Evolutionary conservation across 805 yeast genomes (phyloP), one percentile per base, ranked within the genome.

Genomic region (Saccharomycopsis sp.): DNA sequence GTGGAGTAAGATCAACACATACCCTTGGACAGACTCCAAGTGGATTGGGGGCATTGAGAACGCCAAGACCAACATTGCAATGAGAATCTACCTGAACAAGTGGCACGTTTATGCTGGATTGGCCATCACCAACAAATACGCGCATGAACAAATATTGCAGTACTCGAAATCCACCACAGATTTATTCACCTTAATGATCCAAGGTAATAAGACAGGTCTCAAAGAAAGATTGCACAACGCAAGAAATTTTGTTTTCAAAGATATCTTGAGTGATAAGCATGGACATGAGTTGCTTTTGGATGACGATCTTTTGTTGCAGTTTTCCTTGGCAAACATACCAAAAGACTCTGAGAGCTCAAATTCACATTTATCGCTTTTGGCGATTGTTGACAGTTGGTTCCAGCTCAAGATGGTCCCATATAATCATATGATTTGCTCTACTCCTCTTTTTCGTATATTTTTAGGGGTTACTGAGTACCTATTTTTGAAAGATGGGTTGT

Each of bases 21-120:
- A 86, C 56, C 98, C 98, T 0, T 92, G 98, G 98, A 60, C 62
- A 17, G 70, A 77, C 3, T 73, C 80, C 1, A 75, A 80, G 54
- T 87, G 95, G 89, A 63, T 76, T 19, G 97, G 97, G 10, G 97
- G 98, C 2, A 67, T 92, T 35, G 98, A 92, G 58, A 89, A 92
- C 57, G 97, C 95, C 12, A 92, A 92, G 53, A 83, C 88, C 56
- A 92, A 92, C 57, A 87, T 92, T 23, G 82, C 97, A 1, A 62
- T 92, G 56, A 68, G 98, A 48, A 92, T 92, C 38, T 92, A 70
- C 59, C 77, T 95, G 13, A 92, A 88, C 61, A 87, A 88, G 61
- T 92, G 96, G 94, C 98, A 92, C 58, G 97, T 92, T 22, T 92
- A 92, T 56, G 97, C 97, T 4, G 98, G 98, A 0, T 67, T 92